Evolutionary conservation across 176 grass and related monocot species (phyloP).

Genomic region (Oryza coarctata): DNA sequence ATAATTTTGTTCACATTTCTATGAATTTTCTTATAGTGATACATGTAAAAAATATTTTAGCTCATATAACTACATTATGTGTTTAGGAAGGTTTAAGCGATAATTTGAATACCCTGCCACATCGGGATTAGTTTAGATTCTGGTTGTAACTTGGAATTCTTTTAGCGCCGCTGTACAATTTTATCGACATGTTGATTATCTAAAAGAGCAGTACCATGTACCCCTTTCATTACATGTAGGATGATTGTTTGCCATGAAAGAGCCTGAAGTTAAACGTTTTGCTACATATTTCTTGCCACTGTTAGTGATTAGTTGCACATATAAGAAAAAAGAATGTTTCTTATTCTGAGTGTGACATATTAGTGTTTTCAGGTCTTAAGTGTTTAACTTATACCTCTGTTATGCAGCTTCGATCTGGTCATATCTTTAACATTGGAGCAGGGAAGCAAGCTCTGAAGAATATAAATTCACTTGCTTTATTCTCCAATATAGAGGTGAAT

Average conservation of each 20-base stretch:
- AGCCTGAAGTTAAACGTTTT: not conserved
- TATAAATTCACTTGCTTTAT: conserved; percentile 88
- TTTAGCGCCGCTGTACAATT: not conserved
- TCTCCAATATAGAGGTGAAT: conserved; percentile 96
- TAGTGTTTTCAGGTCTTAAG: not conserved
- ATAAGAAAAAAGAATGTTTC: conserved; percentile 6
- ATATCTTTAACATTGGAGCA: conserved; percentile 95
- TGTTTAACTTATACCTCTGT: conserved; percentile 4
- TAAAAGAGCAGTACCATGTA: conserved; percentile 2
- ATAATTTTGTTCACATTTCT: not conserved
- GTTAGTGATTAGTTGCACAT: not conserved
- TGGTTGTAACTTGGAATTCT: not conserved
- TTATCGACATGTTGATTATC: not conserved
- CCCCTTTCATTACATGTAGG: not conserved
- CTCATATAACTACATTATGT: not conserved
- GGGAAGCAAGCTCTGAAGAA: conserved; percentile 92
- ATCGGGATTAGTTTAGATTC: not conserved
- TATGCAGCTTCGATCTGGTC: conserved; percentile 80
- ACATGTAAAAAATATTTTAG: not conserved
- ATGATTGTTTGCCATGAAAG: not conserved
- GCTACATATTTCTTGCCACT: not conserved
- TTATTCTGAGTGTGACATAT: conserved; percentile 3
- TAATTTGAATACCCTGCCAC: conserved; percentile 6
- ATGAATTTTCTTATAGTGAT: conserved; percentile 4
- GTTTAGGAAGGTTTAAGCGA: conserved; percentile 10